phyloP scores from a whole-genome alignment of 2,329 filamentous ascomycete genomes.

The Aulographum hederae region DNA sequence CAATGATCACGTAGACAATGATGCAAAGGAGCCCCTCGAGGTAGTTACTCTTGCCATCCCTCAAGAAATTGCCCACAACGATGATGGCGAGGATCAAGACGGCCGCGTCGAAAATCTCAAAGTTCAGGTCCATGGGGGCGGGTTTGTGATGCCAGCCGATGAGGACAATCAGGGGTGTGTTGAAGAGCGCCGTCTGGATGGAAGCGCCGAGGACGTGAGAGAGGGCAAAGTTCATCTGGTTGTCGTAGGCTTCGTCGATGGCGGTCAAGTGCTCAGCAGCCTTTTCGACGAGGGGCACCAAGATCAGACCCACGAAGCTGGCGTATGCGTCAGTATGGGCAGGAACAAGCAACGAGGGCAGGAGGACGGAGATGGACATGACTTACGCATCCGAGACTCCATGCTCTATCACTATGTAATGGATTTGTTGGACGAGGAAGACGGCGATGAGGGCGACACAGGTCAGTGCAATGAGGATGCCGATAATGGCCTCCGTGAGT shows the following conservation, averaged over 20 bases:
- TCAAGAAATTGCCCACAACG: constrained; percentile 70
- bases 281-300: constrained; percentile 71
- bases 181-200: constrained; percentile 78
- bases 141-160: constrained; percentile 66
- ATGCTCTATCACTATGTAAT: constrained; percentile 34
- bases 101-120: constrained; percentile 72
- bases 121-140: constrained; percentile 59
- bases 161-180: constrained; percentile 65
- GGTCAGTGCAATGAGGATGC: constrained; percentile 43
- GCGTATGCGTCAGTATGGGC: too few species aligned
- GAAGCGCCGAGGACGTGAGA: constrained; percentile 75
- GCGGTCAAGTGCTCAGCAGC: constrained; percentile 72
- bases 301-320: constrained; percentile 50
- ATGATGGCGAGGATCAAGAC: constrained; percentile 70
- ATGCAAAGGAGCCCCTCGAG: constrained; percentile 72
- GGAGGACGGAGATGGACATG: neutral
- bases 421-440: constrained; percentile 58
- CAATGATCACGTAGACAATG: constrained; percentile 46
- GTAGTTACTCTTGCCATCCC: constrained; percentile 81
- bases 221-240: constrained; percentile 70
- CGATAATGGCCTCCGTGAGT: constrained; percentile 50
- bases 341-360: neutral
- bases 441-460: constrained; percentile 60
- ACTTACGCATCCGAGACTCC: constrained; percentile 21
- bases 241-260: constrained; percentile 68